Evolutionary conservation across 2,329 filamentous ascomycete species (phyloP), one percentile per base, ranked within the genome.

Genomic region (Cladosporium sp.): DNA sequence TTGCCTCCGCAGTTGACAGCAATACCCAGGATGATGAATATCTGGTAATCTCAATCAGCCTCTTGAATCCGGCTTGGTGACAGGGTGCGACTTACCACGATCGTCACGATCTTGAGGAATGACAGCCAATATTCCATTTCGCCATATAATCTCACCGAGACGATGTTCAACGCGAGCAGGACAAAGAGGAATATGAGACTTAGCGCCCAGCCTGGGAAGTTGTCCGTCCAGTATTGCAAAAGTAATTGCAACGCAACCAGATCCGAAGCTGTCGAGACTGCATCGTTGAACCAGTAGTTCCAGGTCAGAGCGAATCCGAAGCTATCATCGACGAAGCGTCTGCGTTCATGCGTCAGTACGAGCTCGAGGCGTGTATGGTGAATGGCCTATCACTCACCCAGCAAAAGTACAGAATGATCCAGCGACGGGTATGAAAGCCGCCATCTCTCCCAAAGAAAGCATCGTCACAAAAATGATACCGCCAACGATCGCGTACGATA

Each of bases 361-460:
- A 38, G 87, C 86, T 62, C 90, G 91, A 61, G 85, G 4, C 9
- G 22, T 27, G 4, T 86, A 53, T 85, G 22, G 4, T 27, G 9
- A 27, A 27, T 27, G 9, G 5, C 4, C 22, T 4, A 5, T 18
- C 7, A 33, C 43, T 33, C 9, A 48, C 27, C 53, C 50, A n/a
- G 78, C 76, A 67, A 76, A 80, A 2, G 75, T 77, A 60, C 76
- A 78, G 55, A 93, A 93, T 57, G 86, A 86, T 62, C 84, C 81
- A 39, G 81, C 79, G 59, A 90, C 76, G 43, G 88, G 88, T 27
- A 92, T 69, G 84, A 86, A 93, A 46, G 87, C 79, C 8, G 86
- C 85, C 86, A 93, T 92, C 69, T 92, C 87, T 56, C 86, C 87
- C 3, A 93, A 78, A 49, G 80, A 84, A 51, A 83, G 82, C 86